Conservation (phyloP, 1,284 basidiomycete genomes). For the Pseudozyma tsukubaensis region DNA sequence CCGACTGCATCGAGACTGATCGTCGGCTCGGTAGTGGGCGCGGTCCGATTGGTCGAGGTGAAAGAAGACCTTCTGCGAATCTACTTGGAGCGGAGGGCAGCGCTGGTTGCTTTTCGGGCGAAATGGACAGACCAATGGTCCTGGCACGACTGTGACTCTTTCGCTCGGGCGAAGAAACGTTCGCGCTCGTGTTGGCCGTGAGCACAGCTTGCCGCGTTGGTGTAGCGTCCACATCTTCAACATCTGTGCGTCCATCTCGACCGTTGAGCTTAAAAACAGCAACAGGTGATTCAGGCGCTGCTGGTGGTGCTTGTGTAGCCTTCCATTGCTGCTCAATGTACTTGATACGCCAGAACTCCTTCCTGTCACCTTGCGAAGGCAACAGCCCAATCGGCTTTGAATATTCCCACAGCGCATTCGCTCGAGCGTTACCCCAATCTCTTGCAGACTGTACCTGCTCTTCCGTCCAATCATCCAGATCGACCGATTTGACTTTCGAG, state of each 20-base stretch:
- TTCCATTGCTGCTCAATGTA: slow-evolving; percentile 49
- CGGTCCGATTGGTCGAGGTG: slow-evolving; percentile 31
- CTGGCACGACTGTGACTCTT: slow-evolving; percentile 9
- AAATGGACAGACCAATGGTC: slow-evolving; percentile 11
- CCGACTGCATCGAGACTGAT: slow-evolving; percentile 28
- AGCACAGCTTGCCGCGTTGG: slow-evolving; percentile 14
- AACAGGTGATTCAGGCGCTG: not conserved
- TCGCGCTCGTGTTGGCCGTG: not conserved
- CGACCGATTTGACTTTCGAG: slow-evolving; percentile 71
- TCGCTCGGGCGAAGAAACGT: not conserved
- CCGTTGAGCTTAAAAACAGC: no score
- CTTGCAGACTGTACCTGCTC: slow-evolving; percentile 56
- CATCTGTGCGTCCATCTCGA: not conserved
- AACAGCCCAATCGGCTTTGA: slow-evolving; percentile 30
- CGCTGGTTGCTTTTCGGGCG: slow-evolving; percentile 1
- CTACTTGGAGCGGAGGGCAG: not conserved
- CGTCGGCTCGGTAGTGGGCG: slow-evolving; percentile 28
- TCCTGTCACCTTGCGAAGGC: slow-evolving; percentile 20
- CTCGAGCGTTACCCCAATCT: slow-evolving; percentile 53
- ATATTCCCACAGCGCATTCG: slow-evolving; percentile 54
- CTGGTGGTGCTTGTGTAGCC: not conserved
- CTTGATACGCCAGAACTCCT: slow-evolving; percentile 50
- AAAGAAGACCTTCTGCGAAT: slow-evolving; percentile 7
- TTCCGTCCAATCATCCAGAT: slow-evolving; percentile 70
- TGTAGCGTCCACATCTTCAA: slow-evolving; percentile 22